Percentiles rank a stretch among this genome's conserved stretches.
Evolutionary conservation across 768 basidiomycete species (phyloP).

Genomic region (Lactifluus volemus): DNA sequence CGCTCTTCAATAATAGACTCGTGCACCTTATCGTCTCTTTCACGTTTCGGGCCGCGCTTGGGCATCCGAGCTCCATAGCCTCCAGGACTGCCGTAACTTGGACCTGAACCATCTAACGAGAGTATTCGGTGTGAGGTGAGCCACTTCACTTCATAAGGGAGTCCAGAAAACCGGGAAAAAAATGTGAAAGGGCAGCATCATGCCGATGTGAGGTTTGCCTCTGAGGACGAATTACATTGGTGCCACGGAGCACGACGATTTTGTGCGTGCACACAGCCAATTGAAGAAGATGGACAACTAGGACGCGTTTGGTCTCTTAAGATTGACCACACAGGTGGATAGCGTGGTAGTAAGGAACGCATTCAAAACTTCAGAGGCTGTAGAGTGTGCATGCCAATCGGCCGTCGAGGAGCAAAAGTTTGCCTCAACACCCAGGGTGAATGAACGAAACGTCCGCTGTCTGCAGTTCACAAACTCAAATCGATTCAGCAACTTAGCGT

Average conservation of each 20-base stretch:
- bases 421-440: slow-evolving; percentile 13
- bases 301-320: slow-evolving; percentile 10
- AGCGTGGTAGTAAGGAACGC: background rate
- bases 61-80: slow-evolving; percentile 30
- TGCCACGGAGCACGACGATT: background rate
- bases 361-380: slow-evolving; percentile 7
- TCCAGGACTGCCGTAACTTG: slow-evolving; percentile 45
- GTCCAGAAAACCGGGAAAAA: slow-evolving; percentile 16
- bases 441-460: slow-evolving; percentile 7
- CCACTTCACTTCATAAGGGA: slow-evolving; percentile 12
- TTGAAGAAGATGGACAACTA: background rate
- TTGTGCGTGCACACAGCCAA: slow-evolving; percentile 5
- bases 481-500: slow-evolving; percentile 47
- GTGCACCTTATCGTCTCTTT: slow-evolving; percentile 84
- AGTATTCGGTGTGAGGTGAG: slow-evolving; percentile 21
- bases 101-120: slow-evolving; percentile 57
- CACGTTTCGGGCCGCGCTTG: slow-evolving; percentile 53
- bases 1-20: slow-evolving; percentile 91
- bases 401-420: slow-evolving; percentile 2
- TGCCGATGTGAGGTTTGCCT: background rate
- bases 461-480: slow-evolving; percentile 17
- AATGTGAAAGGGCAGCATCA: background rate
- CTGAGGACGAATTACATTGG: slow-evolving; percentile 1
- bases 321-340: slow-evolving; percentile 7
- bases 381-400: slow-evolving; percentile 6